Base-by-base conservation (phyloP, 2,329 filamentous ascomycete species). In the Sodiomyces alkalinus region DNA sequence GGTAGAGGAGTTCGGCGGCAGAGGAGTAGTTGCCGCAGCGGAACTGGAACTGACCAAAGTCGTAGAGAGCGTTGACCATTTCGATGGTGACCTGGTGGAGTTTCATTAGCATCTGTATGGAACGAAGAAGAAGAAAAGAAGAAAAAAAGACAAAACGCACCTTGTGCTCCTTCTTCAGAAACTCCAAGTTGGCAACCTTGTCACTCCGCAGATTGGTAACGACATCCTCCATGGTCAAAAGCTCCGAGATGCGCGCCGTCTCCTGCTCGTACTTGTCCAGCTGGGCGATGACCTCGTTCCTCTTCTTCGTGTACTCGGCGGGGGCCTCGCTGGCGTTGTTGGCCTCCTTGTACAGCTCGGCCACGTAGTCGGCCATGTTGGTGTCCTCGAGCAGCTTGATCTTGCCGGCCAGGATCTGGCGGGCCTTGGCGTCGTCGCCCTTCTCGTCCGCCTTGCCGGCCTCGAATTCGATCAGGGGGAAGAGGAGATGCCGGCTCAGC, bases 281-380 rank as follows among this genome's bases (percentile, higher is more conserved):
- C 58, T 79, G 73, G 50, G 76, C 66, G 46, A 96, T 62, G 36
- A 96, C 86, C 50, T 86, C 77, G 53, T 94, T 80, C 48, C 83
- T 71, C 74, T 90, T 92, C 55, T 80, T 75, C 44, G 74, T 71
- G 55, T 86, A 96, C 56, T 94, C 85, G 38, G 78, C 68, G 28
- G 90, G 86, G 30, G 80, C 62, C 37, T 81, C 69, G 35, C 79
- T 67, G 39, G 83, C 71, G 44, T 76, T 68, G 62, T 96, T 74
- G 41, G 98, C 73, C 48, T 94, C 80, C 52, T 80, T 80, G 66
- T 92, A 83, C 41, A 98, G 64, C 47, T 78, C 80, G 48, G 86
- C 86, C 30, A 96, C 82, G 53, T 92, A 98, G 58, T 98, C 90
- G 47, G 80, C 90, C 90, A 98, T 98, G 67, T 96, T 94, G 48